Evolutionary conservation across 2,329 filamentous ascomycete species (phyloP).

Genomic region (Pyrenochaeta sp.): DNA sequence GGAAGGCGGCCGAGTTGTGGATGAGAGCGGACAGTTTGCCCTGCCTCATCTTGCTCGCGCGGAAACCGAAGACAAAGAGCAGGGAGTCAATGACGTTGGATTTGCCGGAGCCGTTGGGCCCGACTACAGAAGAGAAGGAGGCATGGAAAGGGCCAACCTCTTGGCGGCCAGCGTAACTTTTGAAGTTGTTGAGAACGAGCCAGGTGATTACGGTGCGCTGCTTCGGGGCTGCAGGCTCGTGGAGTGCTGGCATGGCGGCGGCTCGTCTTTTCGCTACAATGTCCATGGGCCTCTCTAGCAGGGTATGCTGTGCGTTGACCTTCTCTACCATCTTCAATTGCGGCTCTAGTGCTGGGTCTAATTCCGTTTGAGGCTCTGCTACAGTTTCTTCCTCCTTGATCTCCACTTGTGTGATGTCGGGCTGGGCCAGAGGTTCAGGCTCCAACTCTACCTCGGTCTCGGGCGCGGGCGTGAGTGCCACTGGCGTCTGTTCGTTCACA

Average conservation of each 20-base stretch:
- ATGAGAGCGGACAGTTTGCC: slow-evolving; percentile 98
- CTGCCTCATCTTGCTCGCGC: slow-evolving; percentile 98
- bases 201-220: slow-evolving; percentile 92
- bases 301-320: slow-evolving; percentile 76
- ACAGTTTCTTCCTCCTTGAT: slow-evolving; percentile 63
- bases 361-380: slow-evolving; percentile 27
- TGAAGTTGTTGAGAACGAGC: slow-evolving; percentile 94
- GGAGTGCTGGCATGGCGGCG: slow-evolving; percentile 64
- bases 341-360: slow-evolving; percentile 51
- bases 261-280: slow-evolving; percentile 88
- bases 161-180: slow-evolving; percentile 95
- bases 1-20: slow-evolving; percentile 90
- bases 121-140: slow-evolving; percentile 97
- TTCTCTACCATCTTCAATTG: slow-evolving; percentile 64
- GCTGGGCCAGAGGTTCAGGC: slow-evolving; percentile 48
- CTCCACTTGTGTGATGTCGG: slow-evolving; percentile 75
- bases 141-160: slow-evolving; percentile 96
- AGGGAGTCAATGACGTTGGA: slow-evolving; percentile 99
- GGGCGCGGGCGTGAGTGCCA: slow-evolving; percentile 32
- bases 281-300: slow-evolving; percentile 89
- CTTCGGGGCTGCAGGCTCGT: slow-evolving; percentile 79
- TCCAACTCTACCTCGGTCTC: slow-evolving; percentile 37
- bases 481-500: slow-evolving; percentile 63
- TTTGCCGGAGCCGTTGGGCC: slow-evolving; percentile 96
- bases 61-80: slow-evolving; percentile 98